Evolutionary conservation across 2,329 filamentous ascomycete genomes (phyloP).

Genomic region (Rhinocladiella similis): DNA sequence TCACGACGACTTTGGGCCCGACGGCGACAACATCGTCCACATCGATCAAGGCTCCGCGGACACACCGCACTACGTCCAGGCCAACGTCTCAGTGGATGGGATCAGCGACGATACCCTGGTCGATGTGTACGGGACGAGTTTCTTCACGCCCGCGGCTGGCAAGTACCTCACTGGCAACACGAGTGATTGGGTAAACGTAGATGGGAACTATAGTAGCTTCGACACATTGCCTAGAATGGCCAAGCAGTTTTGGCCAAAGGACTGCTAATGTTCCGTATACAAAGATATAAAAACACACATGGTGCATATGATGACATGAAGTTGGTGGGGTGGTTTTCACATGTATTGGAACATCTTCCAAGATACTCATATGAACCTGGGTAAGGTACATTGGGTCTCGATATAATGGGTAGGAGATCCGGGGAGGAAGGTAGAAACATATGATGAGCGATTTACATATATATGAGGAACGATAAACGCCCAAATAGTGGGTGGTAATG

Average conservation of each 20-base stretch:
- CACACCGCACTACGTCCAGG: conserved; percentile 34
- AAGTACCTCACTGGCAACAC: conserved; percentile 26
- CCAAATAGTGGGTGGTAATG: no score
- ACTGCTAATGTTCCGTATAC: conserved; percentile 13
- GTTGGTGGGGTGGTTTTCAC: no score
- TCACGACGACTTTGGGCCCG: conserved; percentile 36
- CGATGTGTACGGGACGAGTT: conserved; percentile 27
- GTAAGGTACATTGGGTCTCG: no score
- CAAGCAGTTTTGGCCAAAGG: conserved; percentile 21
- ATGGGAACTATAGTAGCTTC: conserved; percentile 25
- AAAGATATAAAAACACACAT: no score
- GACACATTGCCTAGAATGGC: conserved; percentile 24
- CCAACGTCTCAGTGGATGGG: conserved; percentile 30
- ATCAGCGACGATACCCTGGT: conserved; percentile 21
- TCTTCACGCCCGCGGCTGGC: conserved; percentile 22
- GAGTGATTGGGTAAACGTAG: conserved; percentile 21
- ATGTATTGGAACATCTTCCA: no score
- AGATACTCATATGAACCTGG: no score
- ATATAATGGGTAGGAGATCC: no score
- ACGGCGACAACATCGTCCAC: conserved; percentile 38
- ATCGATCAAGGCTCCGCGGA: conserved; percentile 30
- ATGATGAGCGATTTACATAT: no score
- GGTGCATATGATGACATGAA: no score
- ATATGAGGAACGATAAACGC: no score
- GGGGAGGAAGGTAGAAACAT: no score